These are phyloP conservation scores for Alternaria metachromatica DNA, from an alignment of 2,329 filamentous ascomycete genomes.

Conservation along the genomic window DNA sequence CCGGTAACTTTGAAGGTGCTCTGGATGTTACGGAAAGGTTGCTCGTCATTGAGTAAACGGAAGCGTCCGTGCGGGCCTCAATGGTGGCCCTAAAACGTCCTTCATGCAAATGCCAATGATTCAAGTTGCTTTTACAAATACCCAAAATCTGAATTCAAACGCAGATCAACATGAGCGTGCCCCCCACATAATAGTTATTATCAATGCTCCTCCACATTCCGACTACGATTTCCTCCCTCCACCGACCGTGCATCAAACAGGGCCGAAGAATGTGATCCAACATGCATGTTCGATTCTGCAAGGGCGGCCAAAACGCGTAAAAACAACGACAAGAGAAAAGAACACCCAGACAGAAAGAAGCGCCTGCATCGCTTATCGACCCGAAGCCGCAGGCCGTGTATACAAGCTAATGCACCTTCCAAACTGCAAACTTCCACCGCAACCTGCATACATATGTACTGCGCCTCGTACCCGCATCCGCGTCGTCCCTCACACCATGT, in stretches of 20 bases:
- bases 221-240: not conserved
- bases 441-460: not conserved
- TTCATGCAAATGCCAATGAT: not conserved
- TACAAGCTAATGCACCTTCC: not conserved
- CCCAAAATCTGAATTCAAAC: not conserved
- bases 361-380: not conserved
- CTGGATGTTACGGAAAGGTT: conserved; percentile 66
- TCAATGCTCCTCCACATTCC: not conserved
- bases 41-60: conserved; percentile 51
- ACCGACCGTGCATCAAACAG: not conserved
- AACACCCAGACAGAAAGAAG: not conserved
- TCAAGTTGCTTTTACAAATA: not conserved
- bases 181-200: not conserved
- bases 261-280: not conserved
- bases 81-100: not conserved
- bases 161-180: not conserved
- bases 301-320: not conserved
- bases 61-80: not conserved
- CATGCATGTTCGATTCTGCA: not conserved
- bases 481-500: not conserved
- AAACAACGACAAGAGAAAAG: not conserved
- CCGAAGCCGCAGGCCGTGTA: not conserved
- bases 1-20: conserved; percentile 68
- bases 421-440: not conserved
- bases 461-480: not conserved